Evolutionary conservation across 139 green algal genomes (phyloP), one percentile per base, ranked within the genome.

Genomic region (Axilococcus clingmanii): DNA sequence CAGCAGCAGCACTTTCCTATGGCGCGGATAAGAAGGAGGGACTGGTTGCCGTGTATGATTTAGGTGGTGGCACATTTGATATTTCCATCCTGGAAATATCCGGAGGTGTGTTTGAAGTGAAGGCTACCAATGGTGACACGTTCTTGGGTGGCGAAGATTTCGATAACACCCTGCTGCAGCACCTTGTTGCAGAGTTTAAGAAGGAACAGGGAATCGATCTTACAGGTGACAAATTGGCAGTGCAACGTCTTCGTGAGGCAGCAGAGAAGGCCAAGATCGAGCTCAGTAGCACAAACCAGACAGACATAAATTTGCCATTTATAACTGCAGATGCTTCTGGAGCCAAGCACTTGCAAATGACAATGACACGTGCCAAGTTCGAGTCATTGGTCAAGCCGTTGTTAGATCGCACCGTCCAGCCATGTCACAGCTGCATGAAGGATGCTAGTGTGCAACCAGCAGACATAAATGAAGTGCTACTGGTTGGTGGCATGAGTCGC

Each of bases 101-200:
- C 35, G 82, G 84, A 17, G 86, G 87, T 23, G 88, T 96, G 62
- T 94, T 96, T 45, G 87, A 96, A 81, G 63, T 71, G 29, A 97
- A 97, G 77, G 87, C 92, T 47, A 99, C 92, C 37, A 98, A 98
- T 52, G 92, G 92, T 16, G 92, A 99, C 76, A 99, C 92, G 33
- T 98, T 98, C 71, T 65, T 99, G 31, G 92, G 92, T 40, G 92
- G 92, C 43, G 92, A 99, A 72, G 92, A 99, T 75, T 96, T 99
- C 66, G 92, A 99, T 71, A 96, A 97, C 60, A 71, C 77, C 17
- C 64, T 93, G 17, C 49, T 91, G 42, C 47, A 81, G 20, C 47
- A 78, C 44, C 54, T 93, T 28, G 58, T 82, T 9, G 24, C 52
- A 12, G 61, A 76, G 29, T 94, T 93, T 77, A 88, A 85, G 63